Conservation (phyloP, 2,329 filamentous ascomycete species). For the Bipolaris zeicola region DNA sequence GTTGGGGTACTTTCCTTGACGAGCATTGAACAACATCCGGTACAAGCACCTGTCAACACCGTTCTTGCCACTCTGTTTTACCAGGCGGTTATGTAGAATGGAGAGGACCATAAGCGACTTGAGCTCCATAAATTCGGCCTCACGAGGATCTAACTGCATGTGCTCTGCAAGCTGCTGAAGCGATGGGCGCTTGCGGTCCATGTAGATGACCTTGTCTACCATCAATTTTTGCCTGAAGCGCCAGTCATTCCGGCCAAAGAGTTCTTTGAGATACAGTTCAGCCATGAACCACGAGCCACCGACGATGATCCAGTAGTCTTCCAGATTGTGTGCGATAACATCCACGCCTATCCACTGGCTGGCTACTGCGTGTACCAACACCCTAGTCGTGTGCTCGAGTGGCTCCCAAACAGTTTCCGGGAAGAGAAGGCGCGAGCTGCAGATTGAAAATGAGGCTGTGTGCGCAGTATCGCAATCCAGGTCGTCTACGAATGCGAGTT, state of each 20-base stretch:
- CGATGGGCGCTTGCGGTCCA: slow-evolving; percentile 82
- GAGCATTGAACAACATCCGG: slow-evolving; percentile 82
- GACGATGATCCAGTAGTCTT: slow-evolving; percentile 86
- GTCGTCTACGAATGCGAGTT: slow-evolving; percentile 93
- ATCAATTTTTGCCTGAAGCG: slow-evolving; percentile 85
- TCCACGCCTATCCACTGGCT: slow-evolving; percentile 95
- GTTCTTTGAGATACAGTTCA: slow-evolving; percentile 84
- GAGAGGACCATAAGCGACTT: slow-evolving; percentile 92
- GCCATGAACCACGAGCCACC: slow-evolving; percentile 95
- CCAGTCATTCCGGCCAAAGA: slow-evolving; percentile 95
- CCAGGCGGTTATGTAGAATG: slow-evolving; percentile 87
- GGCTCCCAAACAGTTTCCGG: slow-evolving; percentile 84
- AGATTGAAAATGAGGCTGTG: slow-evolving; percentile 82
- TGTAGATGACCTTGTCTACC: slow-evolving; percentile 79
- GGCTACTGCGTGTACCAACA: slow-evolving; percentile 81
- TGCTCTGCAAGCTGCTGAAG: slow-evolving; percentile 79
- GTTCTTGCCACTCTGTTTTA: slow-evolving; percentile 83
- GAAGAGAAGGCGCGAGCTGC: slow-evolving; percentile 84
- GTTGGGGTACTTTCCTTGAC: slow-evolving; percentile 76
- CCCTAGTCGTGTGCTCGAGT: slow-evolving; percentile 79
- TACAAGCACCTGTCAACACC: slow-evolving; percentile 86
- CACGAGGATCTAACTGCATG: slow-evolving; percentile 80
- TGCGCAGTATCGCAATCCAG: slow-evolving; percentile 75
- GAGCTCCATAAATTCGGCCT: slow-evolving; percentile 85
- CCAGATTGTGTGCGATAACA: slow-evolving; percentile 79